Base-by-base conservation (phyloP, 345 rosid genomes). In the Jatropha curcas region DNA sequence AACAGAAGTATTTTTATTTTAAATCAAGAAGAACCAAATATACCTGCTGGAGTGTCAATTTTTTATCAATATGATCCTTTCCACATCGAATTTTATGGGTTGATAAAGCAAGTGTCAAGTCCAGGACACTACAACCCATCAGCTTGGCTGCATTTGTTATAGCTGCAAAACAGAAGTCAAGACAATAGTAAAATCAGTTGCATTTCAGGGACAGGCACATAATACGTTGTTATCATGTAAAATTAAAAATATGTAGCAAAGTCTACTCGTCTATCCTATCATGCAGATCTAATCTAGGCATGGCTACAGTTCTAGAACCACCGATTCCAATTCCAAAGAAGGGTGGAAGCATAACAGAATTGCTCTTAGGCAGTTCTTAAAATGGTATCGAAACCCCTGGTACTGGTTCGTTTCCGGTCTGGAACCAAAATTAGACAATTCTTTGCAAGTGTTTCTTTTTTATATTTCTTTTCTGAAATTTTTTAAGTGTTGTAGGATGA, bases 1-100 rank as follows among this genome's bases (percentile, higher is more conserved):
- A 52, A 67, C 24, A 27, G 34, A 53, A 6, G 45, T 25, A 70
- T 43, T 28, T 30, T 57, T 30, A 37, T 25, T 67, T 31, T 20
- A 67, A 41, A 73, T 53, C 13, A 60, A 56, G 30, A 60, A 56
- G 30, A 60, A 43, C 9, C 25, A 63, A 35, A 72, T 77, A 70
- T 59, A 89, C 99, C 99, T 95, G 96, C 80, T 73, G 92, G 86
- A 92, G 56, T 39, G 97, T 92, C 84, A 89, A 81, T 74, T 71
- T 89, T 69, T 92, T 88, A 64, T 86, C 78, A 57, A 95, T 84
- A 51, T 74, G 75, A 61, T 95, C 97, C 59, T 82, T 91, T 73
- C 96, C 97, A 53, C 84, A 90, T 84, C 67, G 88, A 53, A 89
- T 87, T 84, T 80, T 89, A 65, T 83, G 89, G 62, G 87, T 84